Evolutionary conservation across 169 alveolate species (phyloP), one percentile per base, ranked within the genome.

Genomic region (Toxoplasma gondii): DNA sequence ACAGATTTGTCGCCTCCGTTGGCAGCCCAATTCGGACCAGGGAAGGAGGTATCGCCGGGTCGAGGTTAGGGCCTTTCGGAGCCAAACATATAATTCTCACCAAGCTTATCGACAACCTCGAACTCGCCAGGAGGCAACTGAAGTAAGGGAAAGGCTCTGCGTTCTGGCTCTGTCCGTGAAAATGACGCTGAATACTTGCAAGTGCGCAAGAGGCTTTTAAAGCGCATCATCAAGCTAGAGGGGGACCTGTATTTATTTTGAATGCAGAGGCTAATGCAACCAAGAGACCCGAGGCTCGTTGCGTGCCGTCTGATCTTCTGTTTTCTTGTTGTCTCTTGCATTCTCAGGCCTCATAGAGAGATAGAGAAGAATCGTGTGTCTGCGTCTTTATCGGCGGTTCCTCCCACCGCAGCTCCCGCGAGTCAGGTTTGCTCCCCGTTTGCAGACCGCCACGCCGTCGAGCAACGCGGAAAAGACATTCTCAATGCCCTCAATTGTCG

Each of bases 21-120:
- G 58, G 58, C 74, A 31, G 74, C 74, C 74, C 29, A 4, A 31
- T 4, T 31, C 74, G 5, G 74, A 16, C 29, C 4, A 1, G 29
- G 74, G 34, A 7, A 27, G 34, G 74, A 41, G 86, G 86, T 5
- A 78, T 78, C 86, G 86, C 39, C 86, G 39, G 86, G 45, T 78
- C 86, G 27, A 38, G 43, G 44, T 45, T 78, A 7, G 86, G 86
- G 44, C 86, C 44, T 7, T 78, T 78, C 45, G 86, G 86, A 78
- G 45, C 86, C 49, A 78, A 78, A 31, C 86, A 78, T 19, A 41
- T 78, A 12, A 9, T 78, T 78, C 45, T 78, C 39, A 38, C 86
- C 49, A 78, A 78, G 86, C 86, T 78, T 1, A 78, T 78, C 49
- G 86, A 78, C n/a, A 38, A 38, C 44, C 43, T 78, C 29, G 86